These are phyloP conservation scores for Yarrowia yakushimensis DNA, from an alignment of 805 yeast species.

Conservation along the genomic window DNA sequence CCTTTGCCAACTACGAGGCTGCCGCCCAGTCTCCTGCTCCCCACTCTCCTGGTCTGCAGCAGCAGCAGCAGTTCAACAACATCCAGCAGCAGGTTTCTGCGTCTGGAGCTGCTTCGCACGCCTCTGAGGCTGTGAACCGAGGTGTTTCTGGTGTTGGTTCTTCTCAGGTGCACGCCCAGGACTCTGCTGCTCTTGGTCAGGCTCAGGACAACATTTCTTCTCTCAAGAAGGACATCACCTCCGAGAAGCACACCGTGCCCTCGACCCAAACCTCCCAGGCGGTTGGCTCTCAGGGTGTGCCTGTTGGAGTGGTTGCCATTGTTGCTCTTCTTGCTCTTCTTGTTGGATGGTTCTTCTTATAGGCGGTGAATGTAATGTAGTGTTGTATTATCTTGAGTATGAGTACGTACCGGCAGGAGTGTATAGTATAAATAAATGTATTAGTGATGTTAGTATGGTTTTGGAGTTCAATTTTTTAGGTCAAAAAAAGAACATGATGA, in stretches of 20 bases:
- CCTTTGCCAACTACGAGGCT: conserved; percentile 26
- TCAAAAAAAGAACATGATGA: neutral
- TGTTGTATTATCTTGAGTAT: neutral
- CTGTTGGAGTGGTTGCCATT: conserved; percentile 52
- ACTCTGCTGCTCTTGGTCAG: conserved; percentile 6
- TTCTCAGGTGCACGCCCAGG: conserved; percentile 22
- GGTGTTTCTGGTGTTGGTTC: neutral
- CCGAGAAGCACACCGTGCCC: conserved; percentile 39
- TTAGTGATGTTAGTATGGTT: too few relatives aligned
- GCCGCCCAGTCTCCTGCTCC: conserved; percentile 34
- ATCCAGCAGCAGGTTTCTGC: conserved; percentile 26
- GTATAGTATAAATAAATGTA: neutral
- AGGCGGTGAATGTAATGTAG: conserved; percentile 31
- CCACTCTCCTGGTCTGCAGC: conserved; percentile 28
- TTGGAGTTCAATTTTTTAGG: too few relatives aligned
- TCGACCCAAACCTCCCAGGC: conserved; percentile 44
- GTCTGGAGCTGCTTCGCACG: neutral
- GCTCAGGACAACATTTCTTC: conserved; percentile 27
- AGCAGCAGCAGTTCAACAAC: conserved; percentile 26
- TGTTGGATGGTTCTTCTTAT: conserved; percentile 71
- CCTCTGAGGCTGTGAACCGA: conserved; percentile 13
- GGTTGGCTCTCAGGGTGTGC: conserved; percentile 42
- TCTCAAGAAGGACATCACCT: conserved; percentile 27
- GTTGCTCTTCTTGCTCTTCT: conserved; percentile 54
- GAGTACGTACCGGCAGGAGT: too few relatives aligned